Conservation (phyloP, 176 grass and related monocot genomes). For the Aechmea fasciata region DNA sequence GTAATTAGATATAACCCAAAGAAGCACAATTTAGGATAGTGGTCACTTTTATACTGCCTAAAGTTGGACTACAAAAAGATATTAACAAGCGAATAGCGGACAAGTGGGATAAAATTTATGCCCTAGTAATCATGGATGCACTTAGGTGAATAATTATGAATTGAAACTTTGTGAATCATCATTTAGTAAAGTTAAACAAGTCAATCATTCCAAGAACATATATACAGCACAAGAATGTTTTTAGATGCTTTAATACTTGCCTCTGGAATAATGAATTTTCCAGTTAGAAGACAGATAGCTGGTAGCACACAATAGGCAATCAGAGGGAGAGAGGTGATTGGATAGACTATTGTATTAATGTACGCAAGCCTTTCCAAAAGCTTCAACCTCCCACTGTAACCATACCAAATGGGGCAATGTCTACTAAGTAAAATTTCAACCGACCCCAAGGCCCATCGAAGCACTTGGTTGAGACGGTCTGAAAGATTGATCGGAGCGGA, state of each 20-base stretch:
- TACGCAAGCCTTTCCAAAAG: conserved; percentile 49
- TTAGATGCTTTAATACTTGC: conserved; percentile 9
- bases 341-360: conserved; percentile 34
- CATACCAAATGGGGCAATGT: conserved; percentile 50
- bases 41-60: no score
- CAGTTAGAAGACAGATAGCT: conserved; percentile 46
- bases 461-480: conserved; percentile 32
- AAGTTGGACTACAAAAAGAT: no score
- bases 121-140: no score
- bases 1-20: no score
- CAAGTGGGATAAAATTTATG: no score
- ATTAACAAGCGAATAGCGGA: no score
- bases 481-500: conserved; percentile 20
- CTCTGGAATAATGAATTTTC: conserved; percentile 43
- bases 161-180: no score
- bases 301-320: conserved; percentile 53
- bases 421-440: conserved; percentile 41
- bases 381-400: conserved; percentile 22
- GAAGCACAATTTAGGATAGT: no score
- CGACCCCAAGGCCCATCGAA: conserved; percentile 34
- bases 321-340: conserved; percentile 44
- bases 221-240: not conserved
- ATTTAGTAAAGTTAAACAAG: no score
- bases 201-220: not conserved
- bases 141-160: no score